Evolutionary conservation across 106 monocot genomes (phyloP).

Genomic region (Allium fistulosum): DNA sequence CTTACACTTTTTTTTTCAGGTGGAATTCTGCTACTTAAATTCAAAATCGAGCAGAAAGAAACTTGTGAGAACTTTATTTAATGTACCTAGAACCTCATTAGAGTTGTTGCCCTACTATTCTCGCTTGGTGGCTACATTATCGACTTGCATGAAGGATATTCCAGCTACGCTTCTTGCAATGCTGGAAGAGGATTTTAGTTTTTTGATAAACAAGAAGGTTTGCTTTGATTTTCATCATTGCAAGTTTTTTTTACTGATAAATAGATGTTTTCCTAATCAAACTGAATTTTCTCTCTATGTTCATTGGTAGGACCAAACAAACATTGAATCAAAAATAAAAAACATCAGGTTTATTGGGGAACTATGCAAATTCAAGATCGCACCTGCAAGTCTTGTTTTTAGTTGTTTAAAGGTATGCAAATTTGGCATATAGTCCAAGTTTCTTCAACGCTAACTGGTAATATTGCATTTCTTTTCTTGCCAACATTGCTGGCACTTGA

Average conservation of each 20-base stretch:
- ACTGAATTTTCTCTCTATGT: conserved; percentile 3
- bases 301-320: conserved; percentile 86
- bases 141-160: conserved; percentile 97
- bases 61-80: conserved; percentile 70
- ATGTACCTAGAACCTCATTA: conserved; percentile 89
- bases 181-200: conserved; percentile 95
- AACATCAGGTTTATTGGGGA: conserved; percentile 99
- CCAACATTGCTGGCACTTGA: too few relatives aligned
- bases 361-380: conserved; percentile 94
- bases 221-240: neutral
- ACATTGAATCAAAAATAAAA: conserved; percentile 99
- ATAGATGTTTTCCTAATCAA: neutral
- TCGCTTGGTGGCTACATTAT: conserved; percentile 85
- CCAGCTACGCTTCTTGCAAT: conserved; percentile 66
- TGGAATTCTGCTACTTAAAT: conserved; percentile 95
- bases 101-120: conserved; percentile 95
- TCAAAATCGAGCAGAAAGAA: conserved; percentile 93
- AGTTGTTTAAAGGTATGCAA: conserved; percentile 81
- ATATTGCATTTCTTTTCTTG: too few relatives aligned
- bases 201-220: conserved; percentile 96
- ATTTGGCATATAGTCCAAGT: neutral
- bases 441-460: too few relatives aligned
- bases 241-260: neutral
- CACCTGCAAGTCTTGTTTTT: conserved; percentile 77
- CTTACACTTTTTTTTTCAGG: conserved; percentile 32